phyloP scores from a whole-genome alignment of 108 stramenopile species.

The Pseudonitzschia multistriata region DNA sequence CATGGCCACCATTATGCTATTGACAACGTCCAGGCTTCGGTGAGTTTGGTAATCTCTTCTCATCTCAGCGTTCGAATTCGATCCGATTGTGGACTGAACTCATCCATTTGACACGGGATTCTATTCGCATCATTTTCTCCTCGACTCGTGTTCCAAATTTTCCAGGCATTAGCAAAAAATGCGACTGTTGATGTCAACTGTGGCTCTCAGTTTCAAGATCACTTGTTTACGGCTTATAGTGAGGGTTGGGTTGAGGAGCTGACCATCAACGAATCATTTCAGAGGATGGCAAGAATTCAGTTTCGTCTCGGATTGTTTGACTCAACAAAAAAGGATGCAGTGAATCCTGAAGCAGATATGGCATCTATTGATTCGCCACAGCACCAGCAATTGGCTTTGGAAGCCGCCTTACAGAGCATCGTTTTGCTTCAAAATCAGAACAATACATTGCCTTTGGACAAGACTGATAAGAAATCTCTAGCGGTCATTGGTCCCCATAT shows the following conservation, averaged over 20 bases:
- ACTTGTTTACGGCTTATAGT: conserved; percentile 22
- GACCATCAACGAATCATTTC: conserved; percentile 37
- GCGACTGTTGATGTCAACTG: conserved; percentile 58
- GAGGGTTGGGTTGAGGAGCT: conserved; percentile 27
- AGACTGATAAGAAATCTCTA: conserved; percentile 29
- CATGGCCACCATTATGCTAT: conserved; percentile 33
- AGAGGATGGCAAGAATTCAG: conserved; percentile 32
- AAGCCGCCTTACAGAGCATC: conserved; percentile 51
- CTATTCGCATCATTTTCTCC: neutral
- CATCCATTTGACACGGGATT: no score
- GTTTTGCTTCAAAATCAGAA: conserved; percentile 44
- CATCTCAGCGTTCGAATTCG: no score
- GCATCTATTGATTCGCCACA: conserved; percentile 16
- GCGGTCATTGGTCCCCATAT: conserved; percentile 54
- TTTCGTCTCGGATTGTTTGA: conserved; percentile 53
- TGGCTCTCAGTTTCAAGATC: conserved; percentile 18
- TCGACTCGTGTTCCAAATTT: neutral
- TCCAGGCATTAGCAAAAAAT: conserved; percentile 24
- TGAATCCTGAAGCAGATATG: conserved; percentile 20
- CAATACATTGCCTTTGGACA: conserved; percentile 30
- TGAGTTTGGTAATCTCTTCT: neutral
- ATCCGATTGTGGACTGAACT: no score
- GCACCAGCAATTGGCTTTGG: conserved; percentile 34
- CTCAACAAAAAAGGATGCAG: conserved; percentile 16
- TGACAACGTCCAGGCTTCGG: conserved; percentile 32